phyloP scores from a whole-genome alignment of 192 early-diverging fungal species.

The Chytriomyces sp. region DNA sequence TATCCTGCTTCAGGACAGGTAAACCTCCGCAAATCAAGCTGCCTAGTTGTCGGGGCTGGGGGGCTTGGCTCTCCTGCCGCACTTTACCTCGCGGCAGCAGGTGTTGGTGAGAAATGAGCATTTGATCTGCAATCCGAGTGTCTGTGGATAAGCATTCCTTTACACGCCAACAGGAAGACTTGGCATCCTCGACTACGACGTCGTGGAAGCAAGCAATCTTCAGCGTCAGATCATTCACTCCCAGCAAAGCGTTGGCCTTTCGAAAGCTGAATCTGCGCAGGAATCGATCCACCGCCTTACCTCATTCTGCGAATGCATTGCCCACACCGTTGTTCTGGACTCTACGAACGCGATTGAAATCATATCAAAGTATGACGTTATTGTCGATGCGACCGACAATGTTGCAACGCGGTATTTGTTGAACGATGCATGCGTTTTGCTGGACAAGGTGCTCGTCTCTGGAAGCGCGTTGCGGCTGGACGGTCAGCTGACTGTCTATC shows the following conservation, averaged over 20 bases:
- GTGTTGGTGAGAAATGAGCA: conserved; percentile 60
- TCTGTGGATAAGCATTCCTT: background rate
- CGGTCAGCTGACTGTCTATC: conserved; percentile 95
- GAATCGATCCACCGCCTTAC: conserved; percentile 57
- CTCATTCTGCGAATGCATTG: conserved; percentile 56
- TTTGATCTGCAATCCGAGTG: background rate
- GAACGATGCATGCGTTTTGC: conserved; percentile 90
- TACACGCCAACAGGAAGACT: conserved; percentile 51
- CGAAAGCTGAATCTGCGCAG: conserved; percentile 82
- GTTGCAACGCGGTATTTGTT: conserved; percentile 93
- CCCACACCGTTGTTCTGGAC: conserved; percentile 77
- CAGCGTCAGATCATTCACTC: conserved; percentile 95
- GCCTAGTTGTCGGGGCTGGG: conserved; percentile 92
- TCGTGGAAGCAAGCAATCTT: conserved; percentile 86
- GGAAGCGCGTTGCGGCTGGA: conserved; percentile 90
- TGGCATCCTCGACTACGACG: conserved; percentile 93
- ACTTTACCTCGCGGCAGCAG: conserved; percentile 88
- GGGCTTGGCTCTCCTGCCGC: conserved; percentile 89
- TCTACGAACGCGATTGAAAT: conserved; percentile 74
- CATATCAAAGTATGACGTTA: conserved; percentile 68
- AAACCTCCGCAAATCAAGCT: conserved; percentile 70
- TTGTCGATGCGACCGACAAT: conserved; percentile 94
- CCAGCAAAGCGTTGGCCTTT: conserved; percentile 65
- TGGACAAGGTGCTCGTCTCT: conserved; percentile 81
- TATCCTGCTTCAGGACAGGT: conserved; percentile 66